These are phyloP conservation scores for Trichoderma endophyticum DNA, from an alignment of 2,329 filamentous ascomycete species.

Conservation along the genomic window DNA sequence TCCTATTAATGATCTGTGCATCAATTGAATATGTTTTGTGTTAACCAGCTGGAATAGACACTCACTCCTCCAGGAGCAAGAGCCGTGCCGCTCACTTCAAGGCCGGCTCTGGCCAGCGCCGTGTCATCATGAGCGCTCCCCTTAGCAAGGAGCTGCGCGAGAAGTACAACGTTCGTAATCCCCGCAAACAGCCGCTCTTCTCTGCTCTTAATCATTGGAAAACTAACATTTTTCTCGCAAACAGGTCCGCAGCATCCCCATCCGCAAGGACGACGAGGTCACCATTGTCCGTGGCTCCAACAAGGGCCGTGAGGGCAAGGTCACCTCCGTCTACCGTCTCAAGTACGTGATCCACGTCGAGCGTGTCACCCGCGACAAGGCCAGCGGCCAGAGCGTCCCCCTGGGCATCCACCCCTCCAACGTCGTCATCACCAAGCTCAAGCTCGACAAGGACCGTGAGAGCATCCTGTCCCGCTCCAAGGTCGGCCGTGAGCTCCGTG, in stretches of 20 bases:
- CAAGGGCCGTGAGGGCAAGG: constrained; percentile 98
- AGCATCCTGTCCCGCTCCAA: constrained; percentile 82
- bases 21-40: background rate
- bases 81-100: constrained; percentile 98
- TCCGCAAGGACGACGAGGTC: constrained; percentile 98
- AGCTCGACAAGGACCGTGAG: constrained; percentile 95
- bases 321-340: constrained; percentile 95
- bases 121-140: constrained; percentile 94
- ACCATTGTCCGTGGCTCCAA: constrained; percentile 85
- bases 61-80: constrained; percentile 88
- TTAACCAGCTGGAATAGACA: constrained; percentile 39
- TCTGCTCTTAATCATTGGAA: constrained; percentile 15
- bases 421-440: constrained; percentile 97
- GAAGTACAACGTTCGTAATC: constrained; percentile 86
- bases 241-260: constrained; percentile 89
- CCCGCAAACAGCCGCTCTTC: background rate
- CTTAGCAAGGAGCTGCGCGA: constrained; percentile 96
- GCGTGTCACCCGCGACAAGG: constrained; percentile 95
- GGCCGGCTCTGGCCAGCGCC: constrained; percentile 90
- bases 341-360: constrained; percentile 98
- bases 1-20: background rate
- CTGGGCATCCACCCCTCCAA: constrained; percentile 95
- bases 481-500: constrained; percentile 70
- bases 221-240: background rate
- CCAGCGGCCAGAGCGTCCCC: constrained; percentile 91